These are phyloP conservation scores for Rhododendron williamsianum DNA, from an alignment of 148 eudicot species.

Conservation along the genomic window DNA sequence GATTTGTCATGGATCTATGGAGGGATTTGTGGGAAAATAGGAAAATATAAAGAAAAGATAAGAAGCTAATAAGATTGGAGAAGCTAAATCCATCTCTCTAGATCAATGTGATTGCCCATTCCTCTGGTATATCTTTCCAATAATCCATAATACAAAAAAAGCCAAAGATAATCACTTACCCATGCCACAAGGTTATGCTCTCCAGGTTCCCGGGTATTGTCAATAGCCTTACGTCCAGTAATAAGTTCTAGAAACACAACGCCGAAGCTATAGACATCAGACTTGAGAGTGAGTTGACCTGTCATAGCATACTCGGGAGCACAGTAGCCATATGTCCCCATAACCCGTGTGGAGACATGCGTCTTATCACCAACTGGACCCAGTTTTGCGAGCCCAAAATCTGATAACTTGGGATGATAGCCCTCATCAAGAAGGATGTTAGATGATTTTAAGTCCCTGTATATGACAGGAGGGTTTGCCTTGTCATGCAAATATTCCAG, in stretches of 20 bases:
- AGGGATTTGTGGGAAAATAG: not conserved
- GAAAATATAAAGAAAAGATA: not conserved
- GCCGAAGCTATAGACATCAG: conserved; percentile 97
- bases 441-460: conserved; percentile 93
- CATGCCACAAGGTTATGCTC: conserved; percentile 99
- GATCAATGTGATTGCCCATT: not conserved
- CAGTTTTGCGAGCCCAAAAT: conserved; percentile 92
- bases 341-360: conserved; percentile 93
- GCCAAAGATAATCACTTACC: conserved; percentile 41
- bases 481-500: conserved; percentile 93
- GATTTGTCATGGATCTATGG: not conserved
- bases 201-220: conserved; percentile 63
- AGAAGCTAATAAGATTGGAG: conserved; percentile 18
- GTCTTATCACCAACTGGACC: conserved; percentile 99
- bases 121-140: not conserved
- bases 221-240: conserved; percentile 96
- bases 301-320: conserved; percentile 99
- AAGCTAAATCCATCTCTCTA: conserved; percentile 38
- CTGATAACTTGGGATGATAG: conserved; percentile 87
- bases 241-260: conserved; percentile 95
- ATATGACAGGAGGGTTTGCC: conserved; percentile 98
- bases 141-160: not conserved
- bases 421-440: conserved; percentile 93
- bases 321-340: conserved; percentile 99
- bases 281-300: conserved; percentile 92